phyloP scores from a whole-genome alignment of 1,139 yeast species.

The Diutina sp. region DNA sequence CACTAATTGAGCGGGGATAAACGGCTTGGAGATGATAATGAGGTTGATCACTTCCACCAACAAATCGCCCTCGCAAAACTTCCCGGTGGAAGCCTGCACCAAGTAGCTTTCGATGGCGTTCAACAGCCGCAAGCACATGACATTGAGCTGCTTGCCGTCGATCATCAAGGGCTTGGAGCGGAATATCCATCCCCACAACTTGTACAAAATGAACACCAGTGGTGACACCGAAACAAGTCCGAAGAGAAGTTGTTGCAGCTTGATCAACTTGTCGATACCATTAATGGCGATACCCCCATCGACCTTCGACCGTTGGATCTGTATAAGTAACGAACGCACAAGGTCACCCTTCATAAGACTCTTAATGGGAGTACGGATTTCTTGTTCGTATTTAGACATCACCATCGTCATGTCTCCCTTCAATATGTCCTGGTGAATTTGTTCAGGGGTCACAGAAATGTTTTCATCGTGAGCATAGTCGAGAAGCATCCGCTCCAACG shows the following conservation, averaged over 20 bases:
- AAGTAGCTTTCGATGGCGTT: conserved; percentile 46
- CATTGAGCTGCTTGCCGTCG: conserved; percentile 18
- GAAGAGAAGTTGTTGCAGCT: conserved; percentile 86
- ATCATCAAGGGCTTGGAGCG: conserved; percentile 15
- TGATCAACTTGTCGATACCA: conserved; percentile 81
- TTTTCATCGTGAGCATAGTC: conserved; percentile 44
- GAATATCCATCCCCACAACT: conserved; percentile 6
- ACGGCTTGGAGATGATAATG: conserved; percentile 29
- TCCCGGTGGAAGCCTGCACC: conserved; percentile 8
- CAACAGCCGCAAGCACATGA: conserved; percentile 37
- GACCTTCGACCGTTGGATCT: conserved; percentile 87
- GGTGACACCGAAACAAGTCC: conserved; percentile 88
- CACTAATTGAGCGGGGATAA: conserved; percentile 34
- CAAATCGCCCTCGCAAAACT: conserved; percentile 34
- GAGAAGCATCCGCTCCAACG: conserved; percentile 78
- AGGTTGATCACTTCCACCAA: conserved; percentile 46
- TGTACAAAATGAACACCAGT: conserved; percentile 46
- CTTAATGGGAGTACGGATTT: conserved; percentile 56
- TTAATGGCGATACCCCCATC: conserved; percentile 85
- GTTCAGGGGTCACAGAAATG: conserved; percentile 10
- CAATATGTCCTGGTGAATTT: conserved; percentile 30
- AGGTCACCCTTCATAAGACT: conserved; percentile 55
- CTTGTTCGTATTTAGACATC: conserved; percentile 69
- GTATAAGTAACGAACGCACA: conserved; percentile 68
- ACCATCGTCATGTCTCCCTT: conserved; percentile 71